Percentiles rank a stretch among this genome's conserved stretches.
Evolutionary conservation across 345 rosid genomes (phyloP).

Genomic region (Moricandia arvensis): DNA sequence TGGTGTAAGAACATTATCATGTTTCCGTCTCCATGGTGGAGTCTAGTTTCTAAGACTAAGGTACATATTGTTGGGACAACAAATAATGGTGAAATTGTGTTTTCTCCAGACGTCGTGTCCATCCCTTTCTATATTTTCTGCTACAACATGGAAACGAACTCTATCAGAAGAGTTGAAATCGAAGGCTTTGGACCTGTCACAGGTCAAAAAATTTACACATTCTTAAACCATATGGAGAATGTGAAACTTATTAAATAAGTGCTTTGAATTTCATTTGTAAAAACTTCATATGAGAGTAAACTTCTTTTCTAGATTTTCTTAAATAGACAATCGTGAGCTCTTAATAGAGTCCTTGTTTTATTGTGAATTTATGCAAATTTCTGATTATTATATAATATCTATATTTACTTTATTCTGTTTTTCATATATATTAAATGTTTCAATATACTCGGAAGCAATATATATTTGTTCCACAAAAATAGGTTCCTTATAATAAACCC

Average conservation of each 20-base stretch:
- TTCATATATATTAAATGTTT: too few relatives aligned
- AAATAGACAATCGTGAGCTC: neutral
- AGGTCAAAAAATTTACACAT: neutral
- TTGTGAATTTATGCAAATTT: neutral
- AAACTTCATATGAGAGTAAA: neutral
- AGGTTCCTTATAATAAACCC: too few relatives aligned
- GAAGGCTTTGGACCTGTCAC: neutral
- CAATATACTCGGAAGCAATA: too few relatives aligned
- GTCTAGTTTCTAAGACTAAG: neutral
- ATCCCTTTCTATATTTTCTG: neutral
- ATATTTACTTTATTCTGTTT: too few relatives aligned
- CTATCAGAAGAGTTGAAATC: neutral
- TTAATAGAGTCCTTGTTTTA: neutral
- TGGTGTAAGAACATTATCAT: neutral
- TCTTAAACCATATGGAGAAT: constrained; percentile 7
- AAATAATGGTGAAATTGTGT: neutral
- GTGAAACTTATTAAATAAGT: neutral
- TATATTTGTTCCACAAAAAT: too few relatives aligned
- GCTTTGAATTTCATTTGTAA: neutral
- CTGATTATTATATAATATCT: too few relatives aligned
- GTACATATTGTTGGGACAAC: neutral
- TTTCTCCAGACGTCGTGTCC: neutral
- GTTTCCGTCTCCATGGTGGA: neutral
- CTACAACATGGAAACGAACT: neutral
- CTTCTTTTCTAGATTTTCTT: neutral